Evolutionary conservation across 495 filamentous ascomycete species (phyloP).

Genomic region (Hypoxylon rickii): DNA sequence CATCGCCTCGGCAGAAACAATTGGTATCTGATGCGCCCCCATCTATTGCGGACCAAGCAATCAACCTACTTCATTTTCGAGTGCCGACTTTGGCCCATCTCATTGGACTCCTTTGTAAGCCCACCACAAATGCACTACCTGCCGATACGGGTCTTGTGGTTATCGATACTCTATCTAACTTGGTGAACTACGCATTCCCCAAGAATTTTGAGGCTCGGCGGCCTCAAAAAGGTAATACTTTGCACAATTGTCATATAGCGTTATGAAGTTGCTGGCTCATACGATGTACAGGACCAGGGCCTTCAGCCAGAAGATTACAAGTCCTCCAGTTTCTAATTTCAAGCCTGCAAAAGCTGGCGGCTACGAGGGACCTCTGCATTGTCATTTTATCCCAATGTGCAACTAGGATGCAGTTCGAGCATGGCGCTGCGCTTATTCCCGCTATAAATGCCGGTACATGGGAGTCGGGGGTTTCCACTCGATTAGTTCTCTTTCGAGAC

Average conservation of each 20-base stretch:
- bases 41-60: slow-evolving; percentile 11
- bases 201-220: slow-evolving; percentile 39
- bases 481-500: slow-evolving; percentile 74
- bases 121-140: slow-evolving; percentile 63
- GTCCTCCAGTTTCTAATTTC: slow-evolving; percentile 51
- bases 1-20: slow-evolving; percentile 7
- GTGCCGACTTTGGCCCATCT: slow-evolving; percentile 72
- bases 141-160: slow-evolving; percentile 66
- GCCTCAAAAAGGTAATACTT: slow-evolving; percentile 30
- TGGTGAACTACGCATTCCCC: slow-evolving; percentile 76
- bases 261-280: slow-evolving; percentile 15
- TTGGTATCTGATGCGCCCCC: slow-evolving; percentile 1
- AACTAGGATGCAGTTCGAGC: slow-evolving; percentile 65
- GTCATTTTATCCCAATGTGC: slow-evolving; percentile 72
- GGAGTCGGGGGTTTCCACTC: slow-evolving; percentile 69
- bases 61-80: slow-evolving; percentile 42
- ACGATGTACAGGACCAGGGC: slow-evolving; percentile 37
- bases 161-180: slow-evolving; percentile 73
- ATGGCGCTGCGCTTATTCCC: slow-evolving; percentile 69
- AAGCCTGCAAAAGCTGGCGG: slow-evolving; percentile 68
- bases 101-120: slow-evolving; percentile 69
- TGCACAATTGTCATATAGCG: not conserved
- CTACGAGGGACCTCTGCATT: slow-evolving; percentile 67
- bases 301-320: slow-evolving; percentile 46
- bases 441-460: slow-evolving; percentile 68